Base-by-base conservation (phyloP, 306 rosid genomes). In the Casuarina cunninghamiana region DNA sequence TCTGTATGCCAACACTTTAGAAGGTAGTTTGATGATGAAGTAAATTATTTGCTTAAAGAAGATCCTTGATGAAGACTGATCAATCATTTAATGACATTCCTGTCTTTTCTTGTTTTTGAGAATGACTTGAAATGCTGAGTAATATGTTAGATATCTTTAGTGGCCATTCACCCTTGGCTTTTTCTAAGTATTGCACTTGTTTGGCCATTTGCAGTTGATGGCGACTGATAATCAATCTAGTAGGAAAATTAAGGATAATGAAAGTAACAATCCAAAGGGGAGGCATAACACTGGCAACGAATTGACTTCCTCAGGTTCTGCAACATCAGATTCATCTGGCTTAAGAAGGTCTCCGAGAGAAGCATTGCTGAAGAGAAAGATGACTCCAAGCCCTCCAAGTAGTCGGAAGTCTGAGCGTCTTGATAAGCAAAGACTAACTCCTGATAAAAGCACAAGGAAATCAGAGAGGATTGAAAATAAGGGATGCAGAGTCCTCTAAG, bases 311-410 rank as follows among this genome's bases (percentile, higher is more conserved):
- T 61, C 86, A 21, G 69, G 71, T 72, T 50, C 81, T 42, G 60
- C 78, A 54, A 69, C 66, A 51, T 74, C 78, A 10, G 90, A 75
- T 79, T 37, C 88, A 73, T 72, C 83, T 76, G 79, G 80, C 72
- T 60, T 84, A 12, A 92, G 94, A 81, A 86, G 88, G 82, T 94
- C 96, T 70, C 11, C 77, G 54, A 86, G 90, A 77, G 89, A 84
- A 67, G 70, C 80, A 72, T 16, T 60, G 19, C 83, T 69, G 35
- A 90, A 69, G 86, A 78, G 81, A 63, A 89, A 61, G 75, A 58
- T 37, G 53, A 61, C 37, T 83, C 58, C 79, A 60, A 62, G 76
- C 76, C 70, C 91, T 71, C 72, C 85, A 44, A 81, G 67, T 53
- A 75, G 82, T 63, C 50, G 69, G 62, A 91, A 87, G 73, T 84